These are phyloP conservation scores for Ceratobasidium sp. DNA, from an alignment of 1,284 basidiomycete species.

Conservation along the genomic window DNA sequence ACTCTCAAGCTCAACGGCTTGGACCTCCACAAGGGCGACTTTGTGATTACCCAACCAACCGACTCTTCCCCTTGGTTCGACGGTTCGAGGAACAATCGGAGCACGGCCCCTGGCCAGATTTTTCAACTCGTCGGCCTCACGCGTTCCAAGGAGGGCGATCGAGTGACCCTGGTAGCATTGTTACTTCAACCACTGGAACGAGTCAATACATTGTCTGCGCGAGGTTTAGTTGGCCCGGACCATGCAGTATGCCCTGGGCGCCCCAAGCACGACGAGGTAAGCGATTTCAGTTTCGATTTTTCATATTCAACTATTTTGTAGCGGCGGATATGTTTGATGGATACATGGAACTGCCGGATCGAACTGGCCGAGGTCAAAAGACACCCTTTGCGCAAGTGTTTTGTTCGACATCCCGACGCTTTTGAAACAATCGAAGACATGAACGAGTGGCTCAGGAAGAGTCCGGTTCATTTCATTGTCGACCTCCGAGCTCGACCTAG, in stretches of 20 bases:
- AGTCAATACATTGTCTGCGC: neutral
- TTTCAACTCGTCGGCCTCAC: neutral
- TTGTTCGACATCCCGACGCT: slow-evolving; percentile 17
- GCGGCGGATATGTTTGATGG: slow-evolving; percentile 25
- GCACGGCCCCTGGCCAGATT: neutral
- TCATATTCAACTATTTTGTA: neutral
- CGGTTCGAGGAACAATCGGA: neutral
- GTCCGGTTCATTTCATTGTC: slow-evolving; percentile 11
- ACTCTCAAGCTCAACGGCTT: neutral
- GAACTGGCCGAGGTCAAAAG: neutral
- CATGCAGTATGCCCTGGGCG: slow-evolving; percentile 19
- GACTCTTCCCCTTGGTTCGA: slow-evolving; percentile 5
- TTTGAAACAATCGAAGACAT: slow-evolving; percentile 11
- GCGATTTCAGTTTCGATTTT: neutral
- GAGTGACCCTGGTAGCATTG: neutral
- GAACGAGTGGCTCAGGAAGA: slow-evolving; percentile 14
- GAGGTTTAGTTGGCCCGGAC: neutral
- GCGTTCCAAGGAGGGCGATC: neutral
- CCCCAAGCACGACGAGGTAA: slow-evolving; percentile 21
- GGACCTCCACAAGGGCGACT: slow-evolving; percentile 13
- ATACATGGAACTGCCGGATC: neutral
- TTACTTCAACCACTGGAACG: slow-evolving; percentile 5
- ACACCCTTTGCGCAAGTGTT: slow-evolving; percentile 21
- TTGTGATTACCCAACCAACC: slow-evolving; percentile 1
- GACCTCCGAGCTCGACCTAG: slow-evolving; percentile 12